A percentile compares a stretch with the other conserved stretches of the same genome.
phyloP scores from a whole-genome alignment of 768 basidiomycete genomes.

The Hericium coralloides region DNA sequence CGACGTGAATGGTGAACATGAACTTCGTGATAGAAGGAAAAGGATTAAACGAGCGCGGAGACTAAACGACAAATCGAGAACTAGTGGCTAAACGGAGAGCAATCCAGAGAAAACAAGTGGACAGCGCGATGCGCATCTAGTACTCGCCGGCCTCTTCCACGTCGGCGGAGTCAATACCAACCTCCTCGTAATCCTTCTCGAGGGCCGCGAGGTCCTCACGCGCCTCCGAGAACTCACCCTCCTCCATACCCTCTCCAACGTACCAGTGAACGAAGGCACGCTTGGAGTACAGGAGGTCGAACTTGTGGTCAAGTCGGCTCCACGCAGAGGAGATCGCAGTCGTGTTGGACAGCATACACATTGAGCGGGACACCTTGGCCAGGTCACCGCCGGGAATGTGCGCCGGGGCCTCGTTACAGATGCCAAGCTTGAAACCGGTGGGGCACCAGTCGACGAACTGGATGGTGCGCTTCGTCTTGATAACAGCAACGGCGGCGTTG shows the following conservation, averaged over 20 bases:
- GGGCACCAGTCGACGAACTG: conserved; percentile 77
- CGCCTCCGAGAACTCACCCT: conserved; percentile 98
- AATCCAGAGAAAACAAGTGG: conserved; percentile 8
- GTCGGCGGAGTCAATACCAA: conserved; percentile 45
- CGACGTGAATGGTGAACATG: background rate
- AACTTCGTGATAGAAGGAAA: background rate
- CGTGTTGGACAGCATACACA: conserved; percentile 77
- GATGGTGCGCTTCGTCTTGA: conserved; percentile 74
- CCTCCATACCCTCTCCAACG: conserved; percentile 74
- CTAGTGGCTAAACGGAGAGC: conserved; percentile 13
- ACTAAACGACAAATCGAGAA: background rate
- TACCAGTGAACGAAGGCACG: conserved; percentile 52
- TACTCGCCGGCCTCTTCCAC: conserved; percentile 43
- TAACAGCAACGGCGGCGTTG: conserved; percentile 62
- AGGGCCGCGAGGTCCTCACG: conserved; percentile 99
- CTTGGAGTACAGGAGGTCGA: conserved; percentile 68
- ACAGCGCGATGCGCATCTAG: conserved; percentile 18
- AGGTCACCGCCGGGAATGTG: conserved; percentile 70
- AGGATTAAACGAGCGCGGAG: background rate
- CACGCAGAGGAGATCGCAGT: conserved; percentile 67
- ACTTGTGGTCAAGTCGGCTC: conserved; percentile 73
- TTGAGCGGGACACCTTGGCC: conserved; percentile 64
- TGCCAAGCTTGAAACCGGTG: conserved; percentile 72
- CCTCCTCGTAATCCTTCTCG: conserved; percentile 94
- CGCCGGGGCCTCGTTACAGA: conserved; percentile 73